Conservation (phyloP, 352 stramenopile genomes). For the Pythium brachiatum region DNA sequence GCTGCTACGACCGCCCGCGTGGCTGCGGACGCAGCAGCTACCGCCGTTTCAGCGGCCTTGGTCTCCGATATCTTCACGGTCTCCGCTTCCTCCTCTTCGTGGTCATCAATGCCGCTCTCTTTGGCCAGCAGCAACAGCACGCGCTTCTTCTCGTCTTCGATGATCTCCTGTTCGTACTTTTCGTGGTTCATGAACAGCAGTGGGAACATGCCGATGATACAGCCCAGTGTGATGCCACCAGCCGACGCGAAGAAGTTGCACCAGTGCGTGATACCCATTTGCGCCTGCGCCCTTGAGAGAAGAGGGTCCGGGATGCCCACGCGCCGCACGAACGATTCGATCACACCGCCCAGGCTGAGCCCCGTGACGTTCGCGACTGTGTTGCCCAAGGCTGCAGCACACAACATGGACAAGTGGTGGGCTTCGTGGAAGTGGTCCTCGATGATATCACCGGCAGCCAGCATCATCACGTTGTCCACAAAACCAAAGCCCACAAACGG, state of each 20-base stretch:
- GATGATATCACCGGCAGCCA: slow-evolving; percentile 92
- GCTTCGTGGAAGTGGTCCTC: slow-evolving; percentile 92
- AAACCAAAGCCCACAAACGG: slow-evolving; percentile 85
- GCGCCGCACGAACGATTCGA: slow-evolving; percentile 77
- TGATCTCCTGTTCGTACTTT: slow-evolving; percentile 54
- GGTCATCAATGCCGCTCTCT: slow-evolving; percentile 10
- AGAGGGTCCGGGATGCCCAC: slow-evolving; percentile 65
- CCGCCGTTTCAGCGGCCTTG: background rate
- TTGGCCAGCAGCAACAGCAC: slow-evolving; percentile 17
- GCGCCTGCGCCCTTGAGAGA: slow-evolving; percentile 74
- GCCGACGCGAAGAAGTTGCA: slow-evolving; percentile 77
- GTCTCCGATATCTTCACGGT: background rate
- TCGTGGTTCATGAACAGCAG: slow-evolving; percentile 85
- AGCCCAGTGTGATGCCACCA: slow-evolving; percentile 84
- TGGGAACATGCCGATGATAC: slow-evolving; percentile 89
- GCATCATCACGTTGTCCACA: slow-evolving; percentile 86
- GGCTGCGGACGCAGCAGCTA: background rate
- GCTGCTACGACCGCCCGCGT: background rate
- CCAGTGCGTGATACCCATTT: slow-evolving; percentile 73
- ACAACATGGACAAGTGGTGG: slow-evolving; percentile 95
- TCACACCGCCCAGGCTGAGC: slow-evolving; percentile 91
- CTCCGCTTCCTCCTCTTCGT: slow-evolving; percentile 7
- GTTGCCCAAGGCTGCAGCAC: slow-evolving; percentile 93
- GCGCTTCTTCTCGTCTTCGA: slow-evolving; percentile 31
- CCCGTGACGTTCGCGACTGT: slow-evolving; percentile 93